Base-by-base conservation (phyloP, 805 yeast species). In the Ogataea angusta region DNA sequence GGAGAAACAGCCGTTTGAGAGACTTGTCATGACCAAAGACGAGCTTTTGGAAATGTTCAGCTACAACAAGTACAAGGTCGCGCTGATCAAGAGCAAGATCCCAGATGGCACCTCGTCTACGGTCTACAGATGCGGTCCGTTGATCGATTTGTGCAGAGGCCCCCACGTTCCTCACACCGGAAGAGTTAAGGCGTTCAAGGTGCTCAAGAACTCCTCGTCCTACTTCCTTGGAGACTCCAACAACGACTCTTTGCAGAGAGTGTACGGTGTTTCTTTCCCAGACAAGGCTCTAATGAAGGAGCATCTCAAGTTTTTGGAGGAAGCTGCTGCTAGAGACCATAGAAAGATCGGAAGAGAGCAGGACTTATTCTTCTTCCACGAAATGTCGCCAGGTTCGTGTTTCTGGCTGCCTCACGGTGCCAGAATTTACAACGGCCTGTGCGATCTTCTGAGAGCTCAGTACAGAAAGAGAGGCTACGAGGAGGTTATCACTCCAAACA, bases 391-490 rank as follows among this genome's bases (percentile, higher is more conserved):
- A 40, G 99, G 99, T 52, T 81, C 95, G 29, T 90, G 95, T 46
- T 93, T 93, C 80, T 93, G 98, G 98, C 76, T 93, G 57, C 99
- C 99, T 37, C 99, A 91, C 60, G 99, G 99, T 68, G 82, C 99
- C 35, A 85, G 98, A 71, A 93, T 93, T 62, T 93, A 93, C 76
- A 87, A 87, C 68, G 78, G 87, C 45, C 73, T 93, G 65, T 80
- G 81, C 54, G 89, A 85, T 23, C 67, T 88, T 66, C 63, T 93
- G 69, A 80, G 91, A 69, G 62, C 66, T 40, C 95, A 93, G 71
- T 93, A 93, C 70, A 81, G 84, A 61, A 80, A 78, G 68, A 84
- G 99, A 68, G 98, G 97, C 28, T 93, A 85, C 66, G 96, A 93
- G 50, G 99, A 93, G 72, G 99, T 93, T 52, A 91, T 93, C 63